These are phyloP conservation scores for Jacaranda copaia DNA, from an alignment of 257 asterid genomes.

Conservation along the genomic window DNA sequence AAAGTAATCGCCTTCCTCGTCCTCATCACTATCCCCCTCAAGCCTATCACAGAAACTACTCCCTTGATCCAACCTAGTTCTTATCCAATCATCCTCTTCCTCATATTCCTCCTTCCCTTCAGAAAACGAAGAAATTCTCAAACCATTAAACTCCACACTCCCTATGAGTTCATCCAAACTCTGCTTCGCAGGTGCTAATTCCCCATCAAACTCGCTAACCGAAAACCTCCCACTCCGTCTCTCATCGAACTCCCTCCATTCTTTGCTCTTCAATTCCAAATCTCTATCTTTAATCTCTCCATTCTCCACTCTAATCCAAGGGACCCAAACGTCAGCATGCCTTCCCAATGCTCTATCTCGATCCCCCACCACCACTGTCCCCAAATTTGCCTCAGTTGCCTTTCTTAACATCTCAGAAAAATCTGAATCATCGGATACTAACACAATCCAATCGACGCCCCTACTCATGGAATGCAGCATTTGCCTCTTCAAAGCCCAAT, in stretches of 20 bases:
- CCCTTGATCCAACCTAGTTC: conserved; percentile 24
- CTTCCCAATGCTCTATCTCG: conserved; percentile 77
- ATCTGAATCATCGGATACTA: conserved; percentile 90
- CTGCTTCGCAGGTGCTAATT: conserved; percentile 40
- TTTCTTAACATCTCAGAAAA: conserved; percentile 83
- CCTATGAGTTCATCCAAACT: conserved; percentile 57
- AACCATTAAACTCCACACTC: conserved; percentile 44
- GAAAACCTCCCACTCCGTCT: conserved; percentile 49
- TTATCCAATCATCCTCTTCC: conserved; percentile 47
- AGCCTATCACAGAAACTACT: no score
- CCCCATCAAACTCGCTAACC: conserved; percentile 71
- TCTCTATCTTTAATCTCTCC: conserved; percentile 80
- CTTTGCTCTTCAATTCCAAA: conserved; percentile 57
- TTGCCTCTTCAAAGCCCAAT: conserved; percentile 94
- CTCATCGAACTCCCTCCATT: conserved; percentile 46
- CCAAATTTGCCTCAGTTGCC: conserved; percentile 82
- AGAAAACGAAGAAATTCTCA: conserved; percentile 65
- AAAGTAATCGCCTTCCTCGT: conserved; percentile 52
- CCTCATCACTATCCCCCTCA: conserved; percentile 42
- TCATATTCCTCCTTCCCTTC: conserved; percentile 74
- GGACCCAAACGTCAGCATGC: conserved; percentile 88
- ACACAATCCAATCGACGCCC: conserved; percentile 89
- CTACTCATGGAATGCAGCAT: conserved; percentile 90
- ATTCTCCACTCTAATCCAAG: conserved; percentile 81
- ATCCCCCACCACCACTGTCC: conserved; percentile 94